Evolutionary conservation across 2,329 filamentous ascomycete species (phyloP), one percentile per base, ranked within the genome.

Genomic region (Exophiala phaeomuriformis): DNA sequence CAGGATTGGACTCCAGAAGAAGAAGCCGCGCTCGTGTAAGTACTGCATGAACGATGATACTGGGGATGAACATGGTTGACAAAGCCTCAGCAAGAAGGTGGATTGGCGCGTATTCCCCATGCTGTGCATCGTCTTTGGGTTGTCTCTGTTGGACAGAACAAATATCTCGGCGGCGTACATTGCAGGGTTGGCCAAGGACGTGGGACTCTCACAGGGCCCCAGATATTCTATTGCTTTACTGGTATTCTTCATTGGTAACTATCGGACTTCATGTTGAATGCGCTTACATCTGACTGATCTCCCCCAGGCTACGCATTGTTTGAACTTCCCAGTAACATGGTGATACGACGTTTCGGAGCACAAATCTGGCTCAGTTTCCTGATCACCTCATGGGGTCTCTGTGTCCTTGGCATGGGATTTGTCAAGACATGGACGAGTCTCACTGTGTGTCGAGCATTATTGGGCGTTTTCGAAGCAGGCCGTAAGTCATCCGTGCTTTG

Each of bases 151-250:
- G 81, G 87, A 93, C 65, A 76, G 87, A 31, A 88, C 85, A 1
- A 91, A 91, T 68, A 71, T 90, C 65, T 81, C 80, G 9, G 75
- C 81, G 12, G 86, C 86, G 39, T 80, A 80, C 43, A 84, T 91
- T 66, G 86, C 87, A n/a, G 87, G 64, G n/a, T 59, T 62, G 56
- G 54, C 49, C 12, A 46, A 52, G 33, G 61, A 61, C 31, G 49
- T 62, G 8, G 47, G 48, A 1, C 44, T 61, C 8, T 30, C 51
- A 2, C 75, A 80, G 42, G 83, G 83, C 10, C 80, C 83, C 57
- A 75, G 83, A 36, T 88, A 84, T 61, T 84, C 81, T 1, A 77
- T 87, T 4, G 77, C 81, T 19, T 86, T 88, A 52, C 84, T 87
- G 69, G 85, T 87, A 64, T 86, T 86, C 68, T 86, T 84, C 9